Percentiles rank a stretch among this genome's conserved stretches.
These are phyloP conservation scores for Stereocaulon alpinum DNA, from an alignment of 495 filamentous ascomycete species.

Conservation along the genomic window DNA sequence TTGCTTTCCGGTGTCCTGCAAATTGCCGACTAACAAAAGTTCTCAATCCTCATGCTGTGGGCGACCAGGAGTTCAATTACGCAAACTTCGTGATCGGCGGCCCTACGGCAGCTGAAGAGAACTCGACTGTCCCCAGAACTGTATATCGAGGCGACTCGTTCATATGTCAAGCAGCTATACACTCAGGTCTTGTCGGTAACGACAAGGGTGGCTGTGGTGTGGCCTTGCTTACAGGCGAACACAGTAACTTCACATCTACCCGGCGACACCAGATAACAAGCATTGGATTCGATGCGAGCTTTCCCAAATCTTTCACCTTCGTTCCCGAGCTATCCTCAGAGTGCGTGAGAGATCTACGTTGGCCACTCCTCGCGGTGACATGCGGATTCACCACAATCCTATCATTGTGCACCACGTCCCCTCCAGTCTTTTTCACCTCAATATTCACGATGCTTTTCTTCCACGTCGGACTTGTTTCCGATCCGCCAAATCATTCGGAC, in stretches of 20 bases:
- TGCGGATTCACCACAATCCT: conserved; percentile 53
- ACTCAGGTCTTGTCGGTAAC: conserved; percentile 62
- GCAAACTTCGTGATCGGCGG: conserved; percentile 65
- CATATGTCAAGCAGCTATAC: conserved; percentile 71
- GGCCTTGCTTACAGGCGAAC: conserved; percentile 54
- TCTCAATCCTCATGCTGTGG: conserved; percentile 63
- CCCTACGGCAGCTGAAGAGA: conserved; percentile 35
- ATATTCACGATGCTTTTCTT: conserved; percentile 64
- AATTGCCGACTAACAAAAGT: conserved; percentile 58
- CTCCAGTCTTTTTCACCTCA: conserved; percentile 60
- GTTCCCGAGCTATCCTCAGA: conserved; percentile 29
- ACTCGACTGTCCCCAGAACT: conserved; percentile 27
- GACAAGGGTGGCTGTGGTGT: conserved; percentile 67
- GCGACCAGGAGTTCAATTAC: conserved; percentile 61
- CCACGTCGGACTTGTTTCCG: conserved; percentile 68
- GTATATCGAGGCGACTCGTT: conserved; percentile 77
- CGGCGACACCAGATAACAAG: conserved; percentile 55
- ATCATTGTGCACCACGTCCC: conserved; percentile 58
- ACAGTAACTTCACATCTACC: conserved; percentile 49
- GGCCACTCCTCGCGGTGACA: conserved; percentile 65
- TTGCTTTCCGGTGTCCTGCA: conserved; percentile 72
- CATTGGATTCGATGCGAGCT: conserved; percentile 60
- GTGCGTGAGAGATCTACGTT: conserved; percentile 56
- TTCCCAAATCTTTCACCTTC: conserved; percentile 68
- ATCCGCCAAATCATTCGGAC: conserved; percentile 51